These are phyloP conservation scores for Annona cherimola DNA, from an alignment of 164 flowering plant species.

Conservation along the genomic window DNA sequence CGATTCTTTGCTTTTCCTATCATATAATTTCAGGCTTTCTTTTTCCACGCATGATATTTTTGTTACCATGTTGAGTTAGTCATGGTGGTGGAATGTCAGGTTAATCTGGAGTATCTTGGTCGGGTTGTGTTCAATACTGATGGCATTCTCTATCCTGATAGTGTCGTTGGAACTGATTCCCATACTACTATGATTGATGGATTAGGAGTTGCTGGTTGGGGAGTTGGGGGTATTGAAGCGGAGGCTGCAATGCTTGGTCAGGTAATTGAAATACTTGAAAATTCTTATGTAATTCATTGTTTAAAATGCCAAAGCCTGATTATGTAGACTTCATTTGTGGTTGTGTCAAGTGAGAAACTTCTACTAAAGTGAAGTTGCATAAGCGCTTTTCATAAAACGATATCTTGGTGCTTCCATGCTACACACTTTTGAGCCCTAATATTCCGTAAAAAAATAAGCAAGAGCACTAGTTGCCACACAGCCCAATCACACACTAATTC, in stretches of 20 bases:
- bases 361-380: no score
- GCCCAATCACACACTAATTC: no score
- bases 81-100: conserved; percentile 40
- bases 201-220: conserved; percentile 96
- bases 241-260: conserved; percentile 95
- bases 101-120: conserved; percentile 87
- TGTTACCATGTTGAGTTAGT: neutral
- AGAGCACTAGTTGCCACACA: no score
- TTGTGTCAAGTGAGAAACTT: no score
- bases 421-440: no score
- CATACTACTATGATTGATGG: conserved; percentile 96
- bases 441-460: no score
- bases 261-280: conserved; percentile 27
- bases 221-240: conserved; percentile 96
- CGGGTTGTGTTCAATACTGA: conserved; percentile 84
- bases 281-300: neutral
- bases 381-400: no score
- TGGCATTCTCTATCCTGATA: conserved; percentile 87
- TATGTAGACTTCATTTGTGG: neutral
- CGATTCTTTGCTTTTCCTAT: neutral
- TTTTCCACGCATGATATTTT: neutral
- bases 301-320: neutral
- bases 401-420: no score
- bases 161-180: conserved; percentile 93
- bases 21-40: neutral